These are phyloP conservation scores for Boletales sp. DNA, from an alignment of 768 basidiomycete species.

Conservation along the genomic window DNA sequence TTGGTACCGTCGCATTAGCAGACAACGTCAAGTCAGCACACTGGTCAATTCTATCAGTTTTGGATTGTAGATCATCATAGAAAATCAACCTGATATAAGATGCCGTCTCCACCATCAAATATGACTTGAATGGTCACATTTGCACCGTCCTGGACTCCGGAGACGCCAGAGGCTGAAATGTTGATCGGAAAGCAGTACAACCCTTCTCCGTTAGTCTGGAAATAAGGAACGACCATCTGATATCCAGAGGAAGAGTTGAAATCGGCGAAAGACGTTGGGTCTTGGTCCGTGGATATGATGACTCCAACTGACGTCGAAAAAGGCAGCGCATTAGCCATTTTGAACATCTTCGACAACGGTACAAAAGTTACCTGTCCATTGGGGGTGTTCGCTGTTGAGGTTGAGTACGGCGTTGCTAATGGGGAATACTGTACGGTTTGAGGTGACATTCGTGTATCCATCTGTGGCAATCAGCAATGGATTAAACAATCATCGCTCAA, in stretches of 20 bases:
- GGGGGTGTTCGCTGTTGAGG: conserved; percentile 52
- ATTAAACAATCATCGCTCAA: conserved; percentile 29
- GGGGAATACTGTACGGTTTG: conserved; percentile 67
- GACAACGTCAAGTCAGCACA: conserved; percentile 79
- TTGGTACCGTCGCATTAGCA: conserved; percentile 47
- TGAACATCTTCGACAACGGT: not conserved
- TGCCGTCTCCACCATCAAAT: conserved; percentile 50
- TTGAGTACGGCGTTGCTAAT: conserved; percentile 56
- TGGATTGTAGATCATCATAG: not conserved
- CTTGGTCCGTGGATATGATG: conserved; percentile 48
- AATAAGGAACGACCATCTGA: conserved; percentile 44
- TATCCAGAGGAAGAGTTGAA: conserved; percentile 47
- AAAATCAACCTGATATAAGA: conserved; percentile 58
- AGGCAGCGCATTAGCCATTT: not conserved
- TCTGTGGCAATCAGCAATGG: conserved; percentile 42
- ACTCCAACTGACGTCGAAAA: conserved; percentile 41
- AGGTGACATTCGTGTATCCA: conserved; percentile 32
- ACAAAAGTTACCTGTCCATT: conserved; percentile 47
- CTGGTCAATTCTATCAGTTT: conserved; percentile 33
- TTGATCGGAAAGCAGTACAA: conserved; percentile 65
- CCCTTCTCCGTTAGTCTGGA: conserved; percentile 54
- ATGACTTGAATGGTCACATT: conserved; percentile 65
- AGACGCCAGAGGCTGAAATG: conserved; percentile 46
- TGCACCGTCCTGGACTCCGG: conserved; percentile 49
- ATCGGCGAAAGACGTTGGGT: conserved; percentile 55